A percentile compares a stretch with the other conserved stretches of the same genome.
These are phyloP conservation scores for Cladosporium sp. DNA, from an alignment of 2,329 filamentous ascomycete species.

Conservation along the genomic window DNA sequence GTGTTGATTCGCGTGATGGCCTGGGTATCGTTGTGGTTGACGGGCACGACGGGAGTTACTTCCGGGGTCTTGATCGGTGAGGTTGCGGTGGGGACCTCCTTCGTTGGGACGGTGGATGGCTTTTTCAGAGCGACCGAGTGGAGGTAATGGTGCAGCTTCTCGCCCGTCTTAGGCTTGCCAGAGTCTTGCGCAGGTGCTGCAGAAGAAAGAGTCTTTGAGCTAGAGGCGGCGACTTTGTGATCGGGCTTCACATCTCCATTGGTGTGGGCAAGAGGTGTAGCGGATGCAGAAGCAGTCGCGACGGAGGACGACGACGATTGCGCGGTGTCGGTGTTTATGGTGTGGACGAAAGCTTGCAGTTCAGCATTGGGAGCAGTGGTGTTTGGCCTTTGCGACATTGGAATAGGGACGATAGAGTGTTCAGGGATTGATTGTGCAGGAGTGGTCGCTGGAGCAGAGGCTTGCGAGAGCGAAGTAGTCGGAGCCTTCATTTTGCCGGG, in stretches of 20 bases:
- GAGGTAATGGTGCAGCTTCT: slow-evolving; percentile 1
- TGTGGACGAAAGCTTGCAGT: slow-evolving; percentile 13
- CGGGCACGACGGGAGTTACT: neutral
- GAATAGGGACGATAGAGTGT: neutral
- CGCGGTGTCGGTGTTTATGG: slow-evolving; percentile 2
- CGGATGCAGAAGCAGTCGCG: neutral
- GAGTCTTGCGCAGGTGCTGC: neutral
- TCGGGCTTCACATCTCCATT: neutral
- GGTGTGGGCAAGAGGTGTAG: neutral
- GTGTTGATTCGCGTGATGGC: neutral
- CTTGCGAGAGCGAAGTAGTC: neutral
- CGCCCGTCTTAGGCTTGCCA: neutral
- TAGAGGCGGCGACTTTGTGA: neutral
- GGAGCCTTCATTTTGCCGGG: slow-evolving; percentile 9
- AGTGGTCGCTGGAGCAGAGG: neutral
- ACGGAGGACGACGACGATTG: neutral
- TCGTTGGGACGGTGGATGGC: neutral
- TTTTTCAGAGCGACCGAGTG: neutral
- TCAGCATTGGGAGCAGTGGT: neutral
- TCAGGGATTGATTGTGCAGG: neutral
- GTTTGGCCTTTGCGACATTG: slow-evolving; percentile 8
- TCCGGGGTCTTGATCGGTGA: neutral
- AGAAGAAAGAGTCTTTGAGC: neutral
- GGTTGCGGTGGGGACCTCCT: neutral
- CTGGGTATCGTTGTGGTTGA: neutral